A percentile compares a stretch with the other conserved stretches of the same genome.
phyloP scores from a whole-genome alignment of 2,329 filamentous ascomycete species.

The Alternaria triticimaculans region DNA sequence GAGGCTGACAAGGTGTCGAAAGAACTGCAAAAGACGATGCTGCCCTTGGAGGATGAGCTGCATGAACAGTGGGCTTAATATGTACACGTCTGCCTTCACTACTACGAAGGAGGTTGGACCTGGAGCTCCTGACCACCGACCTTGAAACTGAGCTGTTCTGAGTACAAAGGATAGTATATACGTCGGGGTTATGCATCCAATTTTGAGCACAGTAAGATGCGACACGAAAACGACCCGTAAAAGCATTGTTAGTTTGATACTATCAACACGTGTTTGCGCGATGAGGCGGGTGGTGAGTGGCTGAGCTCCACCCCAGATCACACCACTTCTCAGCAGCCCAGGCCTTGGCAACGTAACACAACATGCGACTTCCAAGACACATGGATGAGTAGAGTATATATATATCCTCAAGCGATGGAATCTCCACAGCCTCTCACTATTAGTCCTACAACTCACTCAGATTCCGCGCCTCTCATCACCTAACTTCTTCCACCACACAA shows the following conservation, averaged over 20 bases:
- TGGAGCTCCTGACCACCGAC: background rate
- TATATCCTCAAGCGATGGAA: background rate
- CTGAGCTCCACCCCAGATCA: constrained; percentile 19
- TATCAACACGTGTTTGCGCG: background rate
- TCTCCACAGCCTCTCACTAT: background rate
- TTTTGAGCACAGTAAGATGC: background rate
- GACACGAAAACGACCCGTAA: background rate
- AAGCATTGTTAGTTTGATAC: background rate
- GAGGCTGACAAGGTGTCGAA: constrained; percentile 76
- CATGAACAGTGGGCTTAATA: constrained; percentile 28
- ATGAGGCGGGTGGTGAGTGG: constrained; percentile 9
- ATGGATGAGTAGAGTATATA: constrained; percentile 8
- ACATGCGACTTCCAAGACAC: background rate
- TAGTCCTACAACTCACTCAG: background rate
- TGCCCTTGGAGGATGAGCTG: constrained; percentile 55
- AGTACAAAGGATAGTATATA: background rate
- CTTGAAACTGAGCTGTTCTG: background rate
- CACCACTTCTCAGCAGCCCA: constrained; percentile 27
- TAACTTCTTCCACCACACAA: background rate
- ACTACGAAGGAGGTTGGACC: background rate
- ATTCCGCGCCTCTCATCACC: background rate
- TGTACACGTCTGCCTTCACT: background rate
- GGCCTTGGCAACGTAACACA: constrained; percentile 20
- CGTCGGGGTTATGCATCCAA: background rate
- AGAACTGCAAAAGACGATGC: constrained; percentile 62